These are phyloP conservation scores for Dothideomycetes sp. DNA, from an alignment of 2,329 filamentous ascomycete genomes.

Conservation along the genomic window DNA sequence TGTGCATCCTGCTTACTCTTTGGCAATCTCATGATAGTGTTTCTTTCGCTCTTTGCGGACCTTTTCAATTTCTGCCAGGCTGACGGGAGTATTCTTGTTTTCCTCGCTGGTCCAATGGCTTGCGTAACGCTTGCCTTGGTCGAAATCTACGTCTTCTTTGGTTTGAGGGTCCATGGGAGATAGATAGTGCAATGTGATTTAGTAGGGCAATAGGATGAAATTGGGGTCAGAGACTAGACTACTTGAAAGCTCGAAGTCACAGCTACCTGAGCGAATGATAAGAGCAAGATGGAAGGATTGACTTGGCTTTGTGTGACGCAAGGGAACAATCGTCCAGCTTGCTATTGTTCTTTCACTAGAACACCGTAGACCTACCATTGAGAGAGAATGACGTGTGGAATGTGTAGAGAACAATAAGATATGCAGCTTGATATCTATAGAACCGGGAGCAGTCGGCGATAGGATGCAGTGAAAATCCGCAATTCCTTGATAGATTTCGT, in stretches of 20 bases:
- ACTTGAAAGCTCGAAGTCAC: no score
- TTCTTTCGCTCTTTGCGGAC: slow-evolving; percentile 2
- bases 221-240: no score
- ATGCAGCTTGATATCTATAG: neutral
- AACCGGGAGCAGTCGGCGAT: no score
- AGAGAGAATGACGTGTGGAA: neutral
- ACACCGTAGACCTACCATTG: neutral
- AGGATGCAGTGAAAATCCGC: no score
- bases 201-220: no score
- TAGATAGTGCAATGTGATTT: no score
- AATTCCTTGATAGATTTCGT: no score
- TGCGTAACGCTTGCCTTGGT: neutral
- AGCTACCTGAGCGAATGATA: no score
- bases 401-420: neutral
- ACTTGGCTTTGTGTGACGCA: no score
- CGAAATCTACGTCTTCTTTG: neutral
- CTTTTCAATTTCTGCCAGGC: neutral
- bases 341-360: neutral
- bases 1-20: neutral
- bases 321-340: neutral
- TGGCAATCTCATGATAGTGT: slow-evolving; percentile 3
- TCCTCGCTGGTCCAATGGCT: slow-evolving; percentile 1
- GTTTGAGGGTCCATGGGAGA: neutral
- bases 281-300: no score
- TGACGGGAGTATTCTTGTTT: neutral